Evolutionary conservation across 495 filamentous ascomycete species (phyloP).

Genomic region (Tuber calosporum): DNA sequence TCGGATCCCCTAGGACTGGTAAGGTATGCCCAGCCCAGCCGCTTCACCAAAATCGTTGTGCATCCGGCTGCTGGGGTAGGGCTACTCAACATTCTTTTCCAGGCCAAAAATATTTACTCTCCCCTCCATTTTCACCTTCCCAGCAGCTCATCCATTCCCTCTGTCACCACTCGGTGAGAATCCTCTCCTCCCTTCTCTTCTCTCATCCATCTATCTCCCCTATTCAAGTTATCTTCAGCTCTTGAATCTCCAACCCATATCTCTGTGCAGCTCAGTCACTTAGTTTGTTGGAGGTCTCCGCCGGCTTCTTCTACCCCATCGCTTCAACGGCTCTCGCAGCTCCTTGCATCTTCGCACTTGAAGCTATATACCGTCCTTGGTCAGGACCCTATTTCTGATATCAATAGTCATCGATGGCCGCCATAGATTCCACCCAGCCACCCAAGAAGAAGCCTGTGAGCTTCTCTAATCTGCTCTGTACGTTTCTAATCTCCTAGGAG

Average conservation of each 20-base stretch:
- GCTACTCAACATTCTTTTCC: slow-evolving; percentile 3
- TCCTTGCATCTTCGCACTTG: slow-evolving; percentile 9
- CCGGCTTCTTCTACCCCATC: slow-evolving; percentile 19
- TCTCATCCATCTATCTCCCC: slow-evolving; percentile 21
- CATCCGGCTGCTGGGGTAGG: background rate
- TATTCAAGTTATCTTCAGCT: slow-evolving; percentile 17
- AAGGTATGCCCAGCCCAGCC: background rate
- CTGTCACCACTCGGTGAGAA: slow-evolving; percentile 15
- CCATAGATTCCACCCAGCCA: slow-evolving; percentile 52
- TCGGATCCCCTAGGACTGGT: background rate
- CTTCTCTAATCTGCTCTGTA: slow-evolving; percentile 92
- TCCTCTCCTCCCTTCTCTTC: slow-evolving; percentile 17
- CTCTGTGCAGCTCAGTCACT: slow-evolving; percentile 37
- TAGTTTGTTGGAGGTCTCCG: slow-evolving; percentile 41
- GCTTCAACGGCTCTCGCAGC: slow-evolving; percentile 9
- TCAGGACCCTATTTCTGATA: slow-evolving; percentile 67
- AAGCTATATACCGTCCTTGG: slow-evolving; percentile 61
- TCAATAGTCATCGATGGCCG: slow-evolving; percentile 52
- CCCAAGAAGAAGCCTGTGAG: slow-evolving; percentile 99
- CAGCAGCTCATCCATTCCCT: slow-evolving; percentile 6
- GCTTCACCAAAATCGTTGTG: slow-evolving; percentile 5
- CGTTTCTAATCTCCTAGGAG: slow-evolving; percentile 40
- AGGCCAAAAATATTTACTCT: slow-evolving; percentile 2
- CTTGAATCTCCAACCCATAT: background rate
- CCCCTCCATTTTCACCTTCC: background rate